A percentile compares a stretch with the other conserved stretches of the same genome.
Conservation (phyloP, 1,284 basidiomycete species). For the Cutaneotrichosporon sp. region DNA sequence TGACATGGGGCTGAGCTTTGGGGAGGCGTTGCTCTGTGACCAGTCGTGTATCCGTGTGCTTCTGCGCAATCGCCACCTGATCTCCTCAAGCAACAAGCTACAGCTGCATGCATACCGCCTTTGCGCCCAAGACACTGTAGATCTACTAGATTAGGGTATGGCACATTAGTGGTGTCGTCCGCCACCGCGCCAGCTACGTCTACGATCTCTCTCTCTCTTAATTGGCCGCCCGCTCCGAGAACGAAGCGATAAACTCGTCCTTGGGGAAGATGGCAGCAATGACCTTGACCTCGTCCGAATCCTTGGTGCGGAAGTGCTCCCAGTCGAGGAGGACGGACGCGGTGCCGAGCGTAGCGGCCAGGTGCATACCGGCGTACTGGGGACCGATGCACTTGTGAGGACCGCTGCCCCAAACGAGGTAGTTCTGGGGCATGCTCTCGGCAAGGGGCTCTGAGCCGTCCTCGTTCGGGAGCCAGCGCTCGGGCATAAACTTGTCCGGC, state of each 20-base stretch:
- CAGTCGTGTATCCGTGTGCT: not conserved
- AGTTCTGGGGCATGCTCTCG: constrained; percentile 87
- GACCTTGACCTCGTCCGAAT: constrained; percentile 82
- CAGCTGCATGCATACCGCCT: constrained; percentile 1
- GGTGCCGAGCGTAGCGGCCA: constrained; percentile 79
- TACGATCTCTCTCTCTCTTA: not conserved
- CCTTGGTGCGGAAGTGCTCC: constrained; percentile 78
- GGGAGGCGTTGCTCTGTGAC: not conserved
- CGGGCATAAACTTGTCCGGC: constrained; percentile 78
- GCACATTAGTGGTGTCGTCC: constrained; percentile 8
- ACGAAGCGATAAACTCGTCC: constrained; percentile 81
- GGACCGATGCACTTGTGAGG: constrained; percentile 91
- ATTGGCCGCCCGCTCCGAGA: constrained; percentile 48
- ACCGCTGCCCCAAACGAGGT: constrained; percentile 91
- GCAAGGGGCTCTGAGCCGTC: constrained; percentile 61
- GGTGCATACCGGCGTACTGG: constrained; percentile 92
- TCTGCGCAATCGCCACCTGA: too few relatives aligned
- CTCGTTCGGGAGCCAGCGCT: constrained; percentile 88
- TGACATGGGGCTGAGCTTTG: too few relatives aligned
- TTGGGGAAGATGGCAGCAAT: constrained; percentile 92
- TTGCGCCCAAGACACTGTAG: constrained; percentile 10
- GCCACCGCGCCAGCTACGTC: not conserved
- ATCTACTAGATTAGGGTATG: constrained; percentile 10
- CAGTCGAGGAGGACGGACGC: constrained; percentile 81
- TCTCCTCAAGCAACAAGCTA: not conserved